These are phyloP conservation scores for Primulina huaijiensis DNA, from an alignment of 257 asterid species.

Conservation along the genomic window DNA sequence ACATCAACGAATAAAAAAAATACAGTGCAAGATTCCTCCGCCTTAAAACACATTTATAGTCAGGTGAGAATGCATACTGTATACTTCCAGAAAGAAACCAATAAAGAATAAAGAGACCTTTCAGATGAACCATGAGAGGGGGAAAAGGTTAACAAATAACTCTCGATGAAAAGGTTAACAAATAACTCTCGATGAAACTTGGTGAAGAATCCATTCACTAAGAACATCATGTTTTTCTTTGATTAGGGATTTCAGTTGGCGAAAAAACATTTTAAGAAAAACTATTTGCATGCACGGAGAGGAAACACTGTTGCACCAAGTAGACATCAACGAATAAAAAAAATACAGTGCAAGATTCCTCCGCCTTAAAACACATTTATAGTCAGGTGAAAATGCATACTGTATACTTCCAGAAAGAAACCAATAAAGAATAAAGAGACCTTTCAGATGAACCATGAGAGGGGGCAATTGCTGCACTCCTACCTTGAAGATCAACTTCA, in stretches of 20 bases:
- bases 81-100: too few species aligned
- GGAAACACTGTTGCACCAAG: not conserved
- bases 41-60: not conserved
- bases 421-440: constrained; percentile 34
- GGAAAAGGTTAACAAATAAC: too few species aligned
- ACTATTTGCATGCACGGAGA: not conserved
- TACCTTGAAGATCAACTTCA: constrained; percentile 57
- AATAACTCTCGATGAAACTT: constrained; percentile 14
- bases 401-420: constrained; percentile 16
- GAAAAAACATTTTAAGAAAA: not conserved
- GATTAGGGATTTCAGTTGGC: not conserved
- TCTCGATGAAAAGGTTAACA: not conserved
- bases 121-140: too few species aligned
- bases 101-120: too few species aligned
- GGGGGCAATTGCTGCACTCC: constrained; percentile 51
- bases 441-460: constrained; percentile 64
- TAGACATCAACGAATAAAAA: too few species aligned
- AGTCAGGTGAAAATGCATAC: not conserved
- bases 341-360: not conserved
- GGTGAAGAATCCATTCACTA: not conserved
- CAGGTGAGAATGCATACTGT: not conserved
- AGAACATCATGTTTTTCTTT: not conserved
- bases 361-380: not conserved
- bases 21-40: not conserved
- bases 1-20: too few species aligned